Conservation (phyloP, 2,329 filamentous ascomycete genomes). For the Paecilomyces fulvus region DNA sequence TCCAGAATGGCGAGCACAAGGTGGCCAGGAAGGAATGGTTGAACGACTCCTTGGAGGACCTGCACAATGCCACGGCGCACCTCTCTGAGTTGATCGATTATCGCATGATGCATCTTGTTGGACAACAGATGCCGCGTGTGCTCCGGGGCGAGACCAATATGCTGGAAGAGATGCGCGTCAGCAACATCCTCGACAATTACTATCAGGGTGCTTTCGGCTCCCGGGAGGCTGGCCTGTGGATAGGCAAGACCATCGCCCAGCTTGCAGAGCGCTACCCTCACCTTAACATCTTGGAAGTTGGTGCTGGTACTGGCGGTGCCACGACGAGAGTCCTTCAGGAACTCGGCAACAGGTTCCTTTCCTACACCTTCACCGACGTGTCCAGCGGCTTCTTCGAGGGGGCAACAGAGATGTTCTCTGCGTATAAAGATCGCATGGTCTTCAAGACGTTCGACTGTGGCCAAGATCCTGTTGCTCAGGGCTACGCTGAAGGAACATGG, state of each 20-base stretch:
- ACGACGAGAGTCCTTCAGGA: no score
- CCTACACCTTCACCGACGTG: no score
- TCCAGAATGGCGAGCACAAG: constrained; percentile 1
- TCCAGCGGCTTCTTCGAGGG: no score
- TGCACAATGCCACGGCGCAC: background rate
- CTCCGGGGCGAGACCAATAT: constrained; percentile 24
- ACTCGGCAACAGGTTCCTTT: no score
- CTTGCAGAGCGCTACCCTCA: constrained; percentile 25
- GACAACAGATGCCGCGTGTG: constrained; percentile 23
- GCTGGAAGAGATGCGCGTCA: constrained; percentile 14
- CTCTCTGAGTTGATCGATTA: constrained; percentile 4
- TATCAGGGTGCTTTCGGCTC: no score
- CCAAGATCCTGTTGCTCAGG: no score
- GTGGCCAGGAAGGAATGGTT: constrained; percentile 6
- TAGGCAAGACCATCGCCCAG: constrained; percentile 14
- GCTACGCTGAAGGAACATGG: no score
- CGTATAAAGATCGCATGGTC: no score
- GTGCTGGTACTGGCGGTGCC: no score
- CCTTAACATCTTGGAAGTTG: constrained; percentile 26
- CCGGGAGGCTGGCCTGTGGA: constrained; percentile 1
- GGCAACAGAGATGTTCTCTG: no score
- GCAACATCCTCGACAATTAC: no score
- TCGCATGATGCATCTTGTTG: constrained; percentile 3
- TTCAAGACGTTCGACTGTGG: no score
- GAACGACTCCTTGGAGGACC: constrained; percentile 6